A percentile compares a stretch with the other conserved stretches of the same genome.
Evolutionary conservation across 306 rosid species (phyloP).

Genomic region (Pterocarpus santalinus): DNA sequence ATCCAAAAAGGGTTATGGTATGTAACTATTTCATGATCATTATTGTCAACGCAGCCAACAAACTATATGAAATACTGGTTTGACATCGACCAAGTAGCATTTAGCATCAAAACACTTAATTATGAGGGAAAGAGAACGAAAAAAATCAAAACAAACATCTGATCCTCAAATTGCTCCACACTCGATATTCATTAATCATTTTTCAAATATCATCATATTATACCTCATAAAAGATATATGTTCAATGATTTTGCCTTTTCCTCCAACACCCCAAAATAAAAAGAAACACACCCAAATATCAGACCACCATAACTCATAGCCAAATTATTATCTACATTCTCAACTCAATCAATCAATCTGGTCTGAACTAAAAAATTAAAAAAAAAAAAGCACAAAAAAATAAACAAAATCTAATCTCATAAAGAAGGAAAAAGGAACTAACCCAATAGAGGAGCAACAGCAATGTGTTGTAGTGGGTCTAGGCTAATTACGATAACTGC

Average conservation of each 20-base stretch:
- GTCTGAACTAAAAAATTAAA: too few relatives aligned
- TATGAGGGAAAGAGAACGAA: conserved; percentile 20
- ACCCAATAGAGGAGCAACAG: too few relatives aligned
- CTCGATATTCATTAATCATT: neutral
- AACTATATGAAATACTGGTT: conserved; percentile 3
- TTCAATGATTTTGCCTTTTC: conserved; percentile 5
- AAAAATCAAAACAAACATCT: conserved; percentile 16
- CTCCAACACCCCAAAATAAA: neutral
- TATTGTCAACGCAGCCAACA: conserved; percentile 1
- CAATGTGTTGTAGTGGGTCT: too few relatives aligned
- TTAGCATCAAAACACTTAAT: neutral
- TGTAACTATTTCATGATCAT: conserved; percentile 17
- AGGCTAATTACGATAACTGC: too few relatives aligned
- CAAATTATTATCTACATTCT: too few relatives aligned
- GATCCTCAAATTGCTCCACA: neutral
- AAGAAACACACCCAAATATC: too few relatives aligned
- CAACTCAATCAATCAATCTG: too few relatives aligned
- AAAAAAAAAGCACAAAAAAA: too few relatives aligned
- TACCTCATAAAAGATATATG: conserved; percentile 21
- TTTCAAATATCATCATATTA: conserved; percentile 18
- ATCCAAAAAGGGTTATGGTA: neutral
- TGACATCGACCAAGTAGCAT: conserved; percentile 15
- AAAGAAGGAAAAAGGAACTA: too few relatives aligned
- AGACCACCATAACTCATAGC: too few relatives aligned
- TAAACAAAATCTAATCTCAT: too few relatives aligned